phyloP scores from a whole-genome alignment of 176 grass and related monocot genomes.

The Tillandsia fasciculata region DNA sequence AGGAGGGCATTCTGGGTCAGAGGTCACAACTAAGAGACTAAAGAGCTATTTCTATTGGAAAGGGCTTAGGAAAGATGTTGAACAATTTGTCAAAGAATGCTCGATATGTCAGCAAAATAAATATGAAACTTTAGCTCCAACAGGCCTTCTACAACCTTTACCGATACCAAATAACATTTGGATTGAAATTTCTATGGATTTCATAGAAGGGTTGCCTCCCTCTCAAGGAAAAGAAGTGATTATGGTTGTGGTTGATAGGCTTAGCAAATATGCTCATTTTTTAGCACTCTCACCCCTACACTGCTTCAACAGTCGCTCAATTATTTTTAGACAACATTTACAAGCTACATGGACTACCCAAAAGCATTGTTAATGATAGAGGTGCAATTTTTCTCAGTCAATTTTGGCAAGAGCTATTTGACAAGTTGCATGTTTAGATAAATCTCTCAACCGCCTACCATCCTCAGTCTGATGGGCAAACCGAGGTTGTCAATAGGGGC shows the following conservation, averaged over 20 bases:
- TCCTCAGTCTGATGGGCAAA: constrained; percentile 6
- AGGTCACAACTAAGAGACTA: neutral
- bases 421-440: neutral
- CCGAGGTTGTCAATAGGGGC: constrained; percentile 2
- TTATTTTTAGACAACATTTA: neutral
- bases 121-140: neutral
- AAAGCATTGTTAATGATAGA: neutral
- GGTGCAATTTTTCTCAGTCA: neutral
- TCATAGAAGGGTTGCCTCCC: neutral
- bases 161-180: neutral
- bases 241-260: constrained; percentile 1
- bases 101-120: neutral
- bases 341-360: neutral
- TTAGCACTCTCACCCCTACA: neutral
- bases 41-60: neutral
- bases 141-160: neutral
- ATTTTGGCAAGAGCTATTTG: neutral
- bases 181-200: neutral
- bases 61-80: too few species aligned
- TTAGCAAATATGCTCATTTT: neutral
- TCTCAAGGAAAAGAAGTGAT: neutral
- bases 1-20: neutral
- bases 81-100: too few species aligned
- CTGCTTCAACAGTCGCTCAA: neutral
- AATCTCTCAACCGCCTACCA: neutral